Conservation (phyloP, 1,284 basidiomycete species). For the Cryptococcus sp. region DNA sequence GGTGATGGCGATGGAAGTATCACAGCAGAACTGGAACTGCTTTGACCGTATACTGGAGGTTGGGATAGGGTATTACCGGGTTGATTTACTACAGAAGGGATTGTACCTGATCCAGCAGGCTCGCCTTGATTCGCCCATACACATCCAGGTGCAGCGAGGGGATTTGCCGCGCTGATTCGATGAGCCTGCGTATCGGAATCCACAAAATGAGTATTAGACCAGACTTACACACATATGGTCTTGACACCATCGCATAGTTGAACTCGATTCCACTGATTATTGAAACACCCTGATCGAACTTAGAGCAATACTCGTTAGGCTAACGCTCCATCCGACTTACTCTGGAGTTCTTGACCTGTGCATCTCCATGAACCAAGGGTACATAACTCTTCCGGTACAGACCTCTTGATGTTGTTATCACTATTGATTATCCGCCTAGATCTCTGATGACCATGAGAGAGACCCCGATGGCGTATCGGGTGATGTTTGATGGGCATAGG, state of each 20-base stretch:
- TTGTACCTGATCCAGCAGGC: neutral
- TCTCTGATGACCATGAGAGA: too few species aligned
- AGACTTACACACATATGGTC: neutral
- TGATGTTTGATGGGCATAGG: too few species aligned
- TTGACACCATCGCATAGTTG: neutral
- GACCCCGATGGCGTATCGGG: too few species aligned
- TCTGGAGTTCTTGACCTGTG: neutral
- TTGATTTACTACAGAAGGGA: neutral
- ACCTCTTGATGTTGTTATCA: too few species aligned
- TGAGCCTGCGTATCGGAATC: neutral
- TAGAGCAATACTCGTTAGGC: neutral
- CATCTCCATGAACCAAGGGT: neutral
- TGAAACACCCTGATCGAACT: neutral
- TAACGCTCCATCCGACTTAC: neutral
- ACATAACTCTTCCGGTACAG: too few species aligned
- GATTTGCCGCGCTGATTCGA: neutral
- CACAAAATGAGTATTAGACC: neutral
- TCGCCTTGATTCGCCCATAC: neutral
- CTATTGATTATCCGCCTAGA: too few species aligned
- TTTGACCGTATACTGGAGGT: neutral
- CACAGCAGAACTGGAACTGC: neutral
- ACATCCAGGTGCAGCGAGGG: neutral
- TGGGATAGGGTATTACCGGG: neutral
- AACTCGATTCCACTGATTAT: neutral
- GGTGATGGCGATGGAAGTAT: neutral